phyloP scores from a whole-genome alignment of 2,329 filamentous ascomycete species.

The Dothideomycetes sp. region DNA sequence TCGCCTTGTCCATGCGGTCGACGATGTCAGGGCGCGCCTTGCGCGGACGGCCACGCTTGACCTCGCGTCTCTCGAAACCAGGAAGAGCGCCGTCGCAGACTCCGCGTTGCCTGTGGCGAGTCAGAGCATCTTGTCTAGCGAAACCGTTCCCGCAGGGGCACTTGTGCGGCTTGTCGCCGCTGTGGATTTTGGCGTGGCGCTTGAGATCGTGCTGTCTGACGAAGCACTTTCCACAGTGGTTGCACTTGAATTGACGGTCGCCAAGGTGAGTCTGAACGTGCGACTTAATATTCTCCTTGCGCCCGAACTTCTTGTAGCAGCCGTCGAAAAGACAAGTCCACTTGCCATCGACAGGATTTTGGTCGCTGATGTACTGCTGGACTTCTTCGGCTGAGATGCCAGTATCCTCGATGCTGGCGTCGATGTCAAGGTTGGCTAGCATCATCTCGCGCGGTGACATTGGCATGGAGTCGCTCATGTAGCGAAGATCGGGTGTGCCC shows the following conservation, averaged over 20 bases:
- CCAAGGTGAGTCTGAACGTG: conserved; percentile 97
- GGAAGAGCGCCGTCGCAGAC: conserved; percentile 96
- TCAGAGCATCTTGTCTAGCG: conserved; percentile 87
- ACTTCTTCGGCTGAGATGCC: conserved; percentile 76
- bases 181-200: conserved; percentile 94
- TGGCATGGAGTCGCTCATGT: conserved; percentile 10
- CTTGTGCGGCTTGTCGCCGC: conserved; percentile 86
- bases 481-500: conserved; percentile 13
- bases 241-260: conserved; percentile 89
- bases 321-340: conserved; percentile 47
- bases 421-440: conserved; percentile 41
- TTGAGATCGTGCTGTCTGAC: conserved; percentile 96
- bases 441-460: conserved; percentile 27
- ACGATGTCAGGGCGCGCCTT: conserved; percentile 51
- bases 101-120: conserved; percentile 83
- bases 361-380: conserved; percentile 36
- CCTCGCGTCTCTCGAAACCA: conserved; percentile 43
- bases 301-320: conserved; percentile 84
- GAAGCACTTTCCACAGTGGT: conserved; percentile 88
- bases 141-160: conserved; percentile 94
- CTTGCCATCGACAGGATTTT: conserved; percentile 29
- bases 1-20: conserved; percentile 45
- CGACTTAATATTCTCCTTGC: conserved; percentile 97
- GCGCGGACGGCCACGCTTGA: conserved; percentile 56
- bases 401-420: conserved; percentile 60